phyloP scores from a whole-genome alignment of 2,329 filamentous ascomycete genomes.

The Albophoma yamanashiensis region DNA sequence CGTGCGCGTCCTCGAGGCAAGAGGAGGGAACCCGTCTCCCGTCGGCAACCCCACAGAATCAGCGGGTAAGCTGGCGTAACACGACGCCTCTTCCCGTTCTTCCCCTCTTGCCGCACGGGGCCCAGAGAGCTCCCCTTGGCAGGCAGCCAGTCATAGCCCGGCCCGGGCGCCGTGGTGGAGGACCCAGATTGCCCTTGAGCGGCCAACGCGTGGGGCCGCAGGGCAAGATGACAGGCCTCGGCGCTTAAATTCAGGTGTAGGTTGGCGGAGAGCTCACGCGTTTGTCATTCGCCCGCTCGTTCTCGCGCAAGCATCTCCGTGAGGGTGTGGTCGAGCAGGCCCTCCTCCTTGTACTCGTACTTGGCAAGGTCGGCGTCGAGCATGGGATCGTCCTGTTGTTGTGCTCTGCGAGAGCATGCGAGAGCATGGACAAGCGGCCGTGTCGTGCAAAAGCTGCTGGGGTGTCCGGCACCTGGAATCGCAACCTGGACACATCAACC shows the following conservation, averaged over 20 bases:
- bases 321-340: neutral
- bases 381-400: neutral
- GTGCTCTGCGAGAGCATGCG: neutral
- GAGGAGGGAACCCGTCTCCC: neutral
- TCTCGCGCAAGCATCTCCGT: neutral
- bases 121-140: neutral
- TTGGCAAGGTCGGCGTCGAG: neutral
- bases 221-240: constrained; percentile 37
- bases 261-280: constrained; percentile 16
- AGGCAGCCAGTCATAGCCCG: constrained; percentile 7
- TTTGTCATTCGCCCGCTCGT: constrained; percentile 8
- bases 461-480: neutral
- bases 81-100: neutral
- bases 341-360: neutral
- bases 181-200: constrained; percentile 5
- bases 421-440: neutral
- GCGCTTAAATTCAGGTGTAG: constrained; percentile 40
- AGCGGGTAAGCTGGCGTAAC: neutral
- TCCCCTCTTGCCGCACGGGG: neutral
- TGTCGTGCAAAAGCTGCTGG: neutral
- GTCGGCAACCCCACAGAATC: neutral
- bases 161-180: constrained; percentile 9
- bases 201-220: constrained; percentile 32
- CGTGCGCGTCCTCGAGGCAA: neutral
- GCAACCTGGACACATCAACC: neutral